A percentile compares a stretch with the other conserved stretches of the same genome.
These are phyloP conservation scores for Coemansia sp. DNA, from an alignment of 192 early-diverging fungal genomes.

Conservation along the genomic window DNA sequence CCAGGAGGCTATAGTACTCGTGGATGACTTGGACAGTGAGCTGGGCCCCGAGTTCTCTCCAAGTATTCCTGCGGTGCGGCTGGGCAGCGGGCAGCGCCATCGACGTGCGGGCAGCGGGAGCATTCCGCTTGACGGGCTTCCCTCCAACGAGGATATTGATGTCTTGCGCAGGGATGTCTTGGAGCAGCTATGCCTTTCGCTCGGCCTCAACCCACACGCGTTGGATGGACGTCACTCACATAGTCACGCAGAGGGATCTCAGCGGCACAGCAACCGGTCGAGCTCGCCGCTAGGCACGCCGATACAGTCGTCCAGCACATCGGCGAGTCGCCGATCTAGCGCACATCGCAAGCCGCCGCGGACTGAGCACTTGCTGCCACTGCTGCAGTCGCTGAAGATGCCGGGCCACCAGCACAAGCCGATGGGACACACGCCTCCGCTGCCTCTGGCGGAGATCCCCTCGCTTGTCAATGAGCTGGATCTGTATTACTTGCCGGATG, in stretches of 20 bases:
- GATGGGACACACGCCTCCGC: conserved; percentile 1
- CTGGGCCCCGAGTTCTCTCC: background rate
- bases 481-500: conserved; percentile 73
- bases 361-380: conserved; percentile 37
- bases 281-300: background rate
- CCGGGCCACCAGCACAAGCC: conserved; percentile 8
- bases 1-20: background rate
- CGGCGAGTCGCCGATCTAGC: conserved; percentile 36
- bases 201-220: conserved; percentile 37
- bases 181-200: conserved; percentile 28
- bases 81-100: conserved; percentile 13
- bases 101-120: conserved; percentile 43
- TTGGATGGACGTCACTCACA: conserved; percentile 26
- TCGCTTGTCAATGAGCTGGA: conserved; percentile 64
- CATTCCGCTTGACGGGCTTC: conserved; percentile 8
- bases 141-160: conserved; percentile 26
- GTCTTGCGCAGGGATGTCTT: conserved; percentile 30
- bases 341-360: conserved; percentile 27
- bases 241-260: background rate
- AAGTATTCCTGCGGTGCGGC: background rate
- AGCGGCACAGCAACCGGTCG: conserved; percentile 2
- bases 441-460: conserved; percentile 32
- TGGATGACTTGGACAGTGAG: conserved; percentile 1
- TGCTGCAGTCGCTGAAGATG: conserved; percentile 33
- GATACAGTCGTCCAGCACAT: conserved; percentile 18